phyloP scores from a whole-genome alignment of 108 stramenopile species.

The Cyclotella distinguenda region DNA sequence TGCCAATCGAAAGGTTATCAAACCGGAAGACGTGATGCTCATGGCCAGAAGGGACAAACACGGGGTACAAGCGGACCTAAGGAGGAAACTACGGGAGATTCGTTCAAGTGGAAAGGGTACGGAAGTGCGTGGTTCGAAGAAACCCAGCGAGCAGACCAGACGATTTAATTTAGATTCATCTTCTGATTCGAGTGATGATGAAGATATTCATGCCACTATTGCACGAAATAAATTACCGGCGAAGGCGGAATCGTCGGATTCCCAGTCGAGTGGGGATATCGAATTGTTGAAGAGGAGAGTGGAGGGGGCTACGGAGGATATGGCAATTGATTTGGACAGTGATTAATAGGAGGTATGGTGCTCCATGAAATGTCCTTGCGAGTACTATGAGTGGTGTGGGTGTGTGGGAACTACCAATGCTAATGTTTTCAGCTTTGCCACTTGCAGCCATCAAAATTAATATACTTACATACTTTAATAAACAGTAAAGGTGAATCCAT shows the following conservation, averaged over 20 bases:
- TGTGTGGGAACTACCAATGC: too few relatives aligned
- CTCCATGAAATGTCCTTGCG: neutral
- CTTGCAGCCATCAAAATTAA: too few relatives aligned
- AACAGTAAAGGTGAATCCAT: neutral
- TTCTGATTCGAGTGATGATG: too few relatives aligned
- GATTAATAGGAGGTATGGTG: neutral
- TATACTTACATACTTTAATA: neutral
- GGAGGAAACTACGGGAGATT: neutral
- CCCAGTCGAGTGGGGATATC: neutral
- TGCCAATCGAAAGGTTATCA: slow-evolving; percentile 36
- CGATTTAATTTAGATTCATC: too few relatives aligned
- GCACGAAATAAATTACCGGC: neutral
- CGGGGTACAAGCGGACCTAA: neutral
- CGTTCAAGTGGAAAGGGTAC: neutral
- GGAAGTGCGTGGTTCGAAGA: neutral
- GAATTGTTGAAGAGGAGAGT: neutral
- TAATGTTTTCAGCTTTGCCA: too few relatives aligned
- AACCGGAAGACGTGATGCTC: slow-evolving; percentile 41
- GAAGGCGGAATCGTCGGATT: neutral
- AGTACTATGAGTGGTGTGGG: neutral
- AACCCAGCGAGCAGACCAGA: neutral
- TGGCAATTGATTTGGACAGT: slow-evolving; percentile 15
- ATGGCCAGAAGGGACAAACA: slow-evolving; percentile 25
- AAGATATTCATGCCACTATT: neutral
- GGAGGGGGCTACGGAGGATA: slow-evolving; percentile 1